These are phyloP conservation scores for Collariella sp. DNA, from an alignment of 495 filamentous ascomycete genomes.

Conservation along the genomic window DNA sequence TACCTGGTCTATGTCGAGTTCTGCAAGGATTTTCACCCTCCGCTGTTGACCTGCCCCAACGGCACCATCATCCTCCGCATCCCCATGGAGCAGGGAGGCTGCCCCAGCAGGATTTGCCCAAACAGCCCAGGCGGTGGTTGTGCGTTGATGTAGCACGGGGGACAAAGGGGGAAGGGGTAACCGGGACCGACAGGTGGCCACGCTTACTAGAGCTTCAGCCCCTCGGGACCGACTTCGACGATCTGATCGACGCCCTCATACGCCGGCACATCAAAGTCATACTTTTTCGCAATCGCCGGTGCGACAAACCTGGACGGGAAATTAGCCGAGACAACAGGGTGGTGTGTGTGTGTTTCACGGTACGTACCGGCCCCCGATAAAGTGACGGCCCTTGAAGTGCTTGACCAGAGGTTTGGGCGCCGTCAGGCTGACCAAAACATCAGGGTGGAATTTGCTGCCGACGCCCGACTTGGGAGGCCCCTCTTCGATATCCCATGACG, in stretches of 20 bases:
- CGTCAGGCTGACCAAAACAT: conserved; percentile 75
- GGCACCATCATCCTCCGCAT: conserved; percentile 28
- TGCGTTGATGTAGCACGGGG: conserved; percentile 31
- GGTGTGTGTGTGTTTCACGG: not conserved
- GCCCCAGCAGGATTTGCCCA: conserved; percentile 42
- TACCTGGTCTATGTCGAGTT: conserved; percentile 45
- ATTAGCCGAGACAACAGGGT: conserved; percentile 13
- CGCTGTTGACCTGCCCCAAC: conserved; percentile 33
- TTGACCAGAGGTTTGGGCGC: conserved; percentile 90
- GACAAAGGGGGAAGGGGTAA: not conserved
- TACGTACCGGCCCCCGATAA: conserved; percentile 66
- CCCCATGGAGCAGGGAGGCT: conserved; percentile 41
- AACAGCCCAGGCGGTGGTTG: conserved; percentile 42
- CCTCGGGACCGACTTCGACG: conserved; percentile 59
- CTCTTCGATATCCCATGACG: conserved; percentile 82
- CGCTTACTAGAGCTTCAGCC: conserved; percentile 45
- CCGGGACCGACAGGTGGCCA: not conserved
- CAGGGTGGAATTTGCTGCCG: conserved; percentile 70
- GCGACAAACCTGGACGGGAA: conserved; percentile 59
- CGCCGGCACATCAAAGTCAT: conserved; percentile 69
- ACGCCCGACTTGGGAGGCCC: conserved; percentile 74
- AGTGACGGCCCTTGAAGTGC: conserved; percentile 77
- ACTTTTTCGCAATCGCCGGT: conserved; percentile 72
- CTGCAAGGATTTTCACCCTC: conserved; percentile 39
- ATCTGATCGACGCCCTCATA: conserved; percentile 89